Evolutionary conservation across 2,329 filamentous ascomycete genomes (phyloP).

Genomic region (Nemania sp.): DNA sequence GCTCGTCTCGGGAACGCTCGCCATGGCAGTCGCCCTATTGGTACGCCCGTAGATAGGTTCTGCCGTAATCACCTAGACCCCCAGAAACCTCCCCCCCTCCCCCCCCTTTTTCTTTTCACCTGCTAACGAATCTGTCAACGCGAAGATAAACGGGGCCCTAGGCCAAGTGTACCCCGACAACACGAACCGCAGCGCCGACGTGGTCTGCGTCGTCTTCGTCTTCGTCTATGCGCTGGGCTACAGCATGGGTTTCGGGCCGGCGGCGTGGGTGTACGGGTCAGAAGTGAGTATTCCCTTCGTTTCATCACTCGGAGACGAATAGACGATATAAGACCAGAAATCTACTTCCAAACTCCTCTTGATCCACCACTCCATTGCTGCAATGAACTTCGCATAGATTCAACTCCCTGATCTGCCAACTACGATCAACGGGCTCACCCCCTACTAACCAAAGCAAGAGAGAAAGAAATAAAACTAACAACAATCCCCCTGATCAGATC

Average conservation of each 20-base stretch:
- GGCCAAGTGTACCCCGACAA: slow-evolving; percentile 57
- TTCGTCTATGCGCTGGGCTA: slow-evolving; percentile 64
- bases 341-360: background rate
- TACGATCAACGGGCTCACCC: too few species aligned
- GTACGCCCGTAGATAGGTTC: slow-evolving; percentile 42
- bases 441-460: too few species aligned
- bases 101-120: background rate
- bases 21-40: slow-evolving; percentile 59
- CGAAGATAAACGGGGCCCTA: slow-evolving; percentile 57
- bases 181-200: slow-evolving; percentile 52
- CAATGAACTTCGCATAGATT: background rate
- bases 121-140: background rate
- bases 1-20: slow-evolving; percentile 52
- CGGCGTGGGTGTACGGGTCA: slow-evolving; percentile 63
- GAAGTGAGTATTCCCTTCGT: slow-evolving; percentile 46
- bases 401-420: background rate
- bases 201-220: slow-evolving; percentile 58
- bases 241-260: slow-evolving; percentile 60
- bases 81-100: background rate
- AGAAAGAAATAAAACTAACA: too few species aligned
- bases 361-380: background rate
- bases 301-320: background rate
- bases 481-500: slow-evolving; percentile 48
- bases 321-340: background rate
- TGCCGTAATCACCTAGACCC: background rate